phyloP scores from a whole-genome alignment of 352 stramenopile genomes.

The Phytophthora cajani region DNA sequence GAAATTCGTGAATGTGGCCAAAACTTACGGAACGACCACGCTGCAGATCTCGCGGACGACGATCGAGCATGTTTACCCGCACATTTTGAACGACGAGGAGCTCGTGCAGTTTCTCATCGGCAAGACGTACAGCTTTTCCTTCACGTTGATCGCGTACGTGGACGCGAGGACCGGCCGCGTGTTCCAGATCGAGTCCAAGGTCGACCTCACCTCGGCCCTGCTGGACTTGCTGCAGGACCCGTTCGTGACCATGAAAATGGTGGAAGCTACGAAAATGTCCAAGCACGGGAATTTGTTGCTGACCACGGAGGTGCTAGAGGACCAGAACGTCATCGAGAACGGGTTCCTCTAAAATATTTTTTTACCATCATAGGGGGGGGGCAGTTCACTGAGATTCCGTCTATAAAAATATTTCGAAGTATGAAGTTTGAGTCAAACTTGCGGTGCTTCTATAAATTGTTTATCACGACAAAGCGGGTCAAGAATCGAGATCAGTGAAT shows the following conservation, averaged over 20 bases:
- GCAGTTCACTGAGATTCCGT: background rate
- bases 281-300: constrained; percentile 43
- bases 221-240: constrained; percentile 48
- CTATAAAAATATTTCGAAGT: too few species aligned
- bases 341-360: constrained; percentile 20
- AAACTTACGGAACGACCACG: constrained; percentile 36
- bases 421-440: background rate
- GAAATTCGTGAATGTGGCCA: constrained; percentile 35
- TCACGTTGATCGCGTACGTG: constrained; percentile 45
- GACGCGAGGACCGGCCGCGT: constrained; percentile 31
- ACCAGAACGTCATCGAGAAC: constrained; percentile 47
- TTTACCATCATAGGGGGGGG: background rate
- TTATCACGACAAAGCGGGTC: background rate
- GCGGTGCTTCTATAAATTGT: background rate
- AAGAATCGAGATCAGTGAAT: background rate
- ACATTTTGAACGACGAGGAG: constrained; percentile 46
- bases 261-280: constrained; percentile 45
- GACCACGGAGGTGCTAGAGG: constrained; percentile 33
- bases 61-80: constrained; percentile 52
- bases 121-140: constrained; percentile 49
- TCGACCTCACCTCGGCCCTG: constrained; percentile 50
- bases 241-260: constrained; percentile 43
- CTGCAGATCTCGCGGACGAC: constrained; percentile 45
- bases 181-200: constrained; percentile 53
- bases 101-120: constrained; percentile 55